Percentiles rank a stretch among this genome's conserved stretches.
Evolutionary conservation across 163 green algal species (phyloP).

Genomic region (Prototheca cutis): DNA sequence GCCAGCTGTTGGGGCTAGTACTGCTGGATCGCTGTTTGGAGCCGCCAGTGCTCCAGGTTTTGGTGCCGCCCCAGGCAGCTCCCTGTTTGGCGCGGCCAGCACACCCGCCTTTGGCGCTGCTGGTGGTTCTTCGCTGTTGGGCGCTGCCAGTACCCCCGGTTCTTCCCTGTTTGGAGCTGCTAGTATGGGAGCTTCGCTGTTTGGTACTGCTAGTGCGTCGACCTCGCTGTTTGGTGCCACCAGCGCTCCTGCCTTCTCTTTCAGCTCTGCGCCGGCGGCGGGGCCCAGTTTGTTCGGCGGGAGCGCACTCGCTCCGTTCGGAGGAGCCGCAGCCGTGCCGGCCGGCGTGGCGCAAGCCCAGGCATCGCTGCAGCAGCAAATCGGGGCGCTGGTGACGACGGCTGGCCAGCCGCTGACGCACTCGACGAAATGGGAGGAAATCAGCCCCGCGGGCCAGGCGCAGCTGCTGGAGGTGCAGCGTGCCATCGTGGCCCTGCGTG

Average conservation of each 20-base stretch:
- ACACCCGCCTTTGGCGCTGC: conserved; percentile 4
- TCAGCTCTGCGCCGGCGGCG: neutral
- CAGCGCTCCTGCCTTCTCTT: conserved; percentile 15
- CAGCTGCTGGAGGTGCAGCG: conserved; percentile 34
- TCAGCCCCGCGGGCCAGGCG: conserved; percentile 27
- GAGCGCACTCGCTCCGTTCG: neutral
- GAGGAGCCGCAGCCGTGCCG: neutral
- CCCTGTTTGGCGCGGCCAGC: conserved; percentile 10
- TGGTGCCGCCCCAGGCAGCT: neutral
- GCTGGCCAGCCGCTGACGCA: conserved; percentile 27
- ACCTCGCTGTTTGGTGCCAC: conserved; percentile 17
- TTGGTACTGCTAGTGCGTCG: neutral
- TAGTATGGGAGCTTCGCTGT: no score
- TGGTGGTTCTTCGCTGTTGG: neutral
- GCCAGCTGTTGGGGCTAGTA: neutral
- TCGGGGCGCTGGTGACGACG: conserved; percentile 21
- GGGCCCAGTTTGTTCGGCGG: no score
- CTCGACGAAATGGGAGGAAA: conserved; percentile 35
- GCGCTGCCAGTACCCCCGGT: neutral
- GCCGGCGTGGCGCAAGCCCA: no score
- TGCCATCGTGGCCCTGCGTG: conserved; percentile 3
- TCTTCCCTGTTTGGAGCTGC: no score
- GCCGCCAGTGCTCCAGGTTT: neutral
- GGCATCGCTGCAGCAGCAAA: neutral
- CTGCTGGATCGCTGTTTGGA: neutral